These are phyloP conservation scores for Aspergillus sclerotioniger DNA, from an alignment of 495 filamentous ascomycete genomes.

Conservation along the genomic window DNA sequence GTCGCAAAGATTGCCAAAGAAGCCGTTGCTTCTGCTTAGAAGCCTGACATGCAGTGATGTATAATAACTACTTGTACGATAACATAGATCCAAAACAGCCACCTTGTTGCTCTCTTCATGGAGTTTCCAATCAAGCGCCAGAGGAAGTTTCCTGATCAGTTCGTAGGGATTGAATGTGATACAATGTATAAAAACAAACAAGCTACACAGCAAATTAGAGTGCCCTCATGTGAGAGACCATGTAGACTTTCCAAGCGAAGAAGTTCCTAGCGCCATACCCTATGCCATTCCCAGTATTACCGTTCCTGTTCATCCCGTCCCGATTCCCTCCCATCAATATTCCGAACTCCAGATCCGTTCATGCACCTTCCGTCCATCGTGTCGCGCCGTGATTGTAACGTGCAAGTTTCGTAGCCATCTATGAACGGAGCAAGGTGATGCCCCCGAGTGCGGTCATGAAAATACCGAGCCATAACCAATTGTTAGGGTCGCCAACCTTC, in stretches of 20 bases:
- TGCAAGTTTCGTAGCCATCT: not conserved
- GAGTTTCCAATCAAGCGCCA: not conserved
- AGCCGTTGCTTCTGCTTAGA: constrained; percentile 24
- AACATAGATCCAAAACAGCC: constrained; percentile 1
- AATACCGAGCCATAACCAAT: constrained; percentile 70
- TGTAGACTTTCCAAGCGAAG: constrained; percentile 1
- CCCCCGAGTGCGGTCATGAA: constrained; percentile 62
- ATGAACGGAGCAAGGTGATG: constrained; percentile 36
- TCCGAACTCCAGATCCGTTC: constrained; percentile 6
- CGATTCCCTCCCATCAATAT: not conserved
- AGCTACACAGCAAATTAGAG: not conserved
- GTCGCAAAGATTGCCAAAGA: constrained; percentile 50
- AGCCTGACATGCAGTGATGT: not conserved
- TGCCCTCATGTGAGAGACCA: not conserved
- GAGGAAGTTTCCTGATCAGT: not conserved
- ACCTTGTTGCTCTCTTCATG: not conserved
- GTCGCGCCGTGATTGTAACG: not conserved
- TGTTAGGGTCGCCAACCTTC: constrained; percentile 53
- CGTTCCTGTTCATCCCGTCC: not conserved
- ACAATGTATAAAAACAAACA: not conserved
- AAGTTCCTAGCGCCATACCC: constrained; percentile 9
- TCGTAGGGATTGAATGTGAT: not conserved
- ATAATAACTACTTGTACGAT: constrained; percentile 22
- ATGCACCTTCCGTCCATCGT: not conserved
- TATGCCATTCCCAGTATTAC: not conserved